Percentiles rank a stretch among this genome's conserved stretches.
Evolutionary conservation across 164 flowering plant genomes (phyloP).

Genomic region (Sedum album): DNA sequence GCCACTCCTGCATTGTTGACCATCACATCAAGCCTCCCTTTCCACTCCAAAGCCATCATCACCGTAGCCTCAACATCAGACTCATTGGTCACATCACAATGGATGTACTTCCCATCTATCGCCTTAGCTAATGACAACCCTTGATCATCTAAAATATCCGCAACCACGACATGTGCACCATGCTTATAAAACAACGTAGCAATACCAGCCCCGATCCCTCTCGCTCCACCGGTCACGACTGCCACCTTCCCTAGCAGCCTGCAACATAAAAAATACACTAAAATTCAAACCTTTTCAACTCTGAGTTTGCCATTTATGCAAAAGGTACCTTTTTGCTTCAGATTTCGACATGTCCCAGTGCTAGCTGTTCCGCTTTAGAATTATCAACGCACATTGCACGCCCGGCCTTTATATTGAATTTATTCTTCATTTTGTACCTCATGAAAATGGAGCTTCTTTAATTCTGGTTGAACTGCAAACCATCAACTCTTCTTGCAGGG

Average conservation of each 20-base stretch:
- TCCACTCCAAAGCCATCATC: conserved; percentile 39
- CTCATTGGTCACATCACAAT: conserved; percentile 67
- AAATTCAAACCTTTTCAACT: neutral
- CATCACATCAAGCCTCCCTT: conserved; percentile 69
- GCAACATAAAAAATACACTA: neutral
- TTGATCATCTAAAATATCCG: conserved; percentile 63
- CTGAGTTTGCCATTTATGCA: neutral
- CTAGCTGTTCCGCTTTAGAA: no score
- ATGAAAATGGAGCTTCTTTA: conserved; percentile 6
- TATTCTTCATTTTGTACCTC: neutral
- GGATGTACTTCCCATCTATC: conserved; percentile 53
- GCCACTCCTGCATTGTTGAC: conserved; percentile 77
- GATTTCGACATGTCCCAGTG: neutral
- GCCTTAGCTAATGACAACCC: conserved; percentile 40
- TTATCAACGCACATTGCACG: neutral
- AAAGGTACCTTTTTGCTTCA: neutral
- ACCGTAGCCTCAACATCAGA: conserved; percentile 50
- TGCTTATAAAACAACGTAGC: conserved; percentile 48
- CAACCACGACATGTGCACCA: conserved; percentile 70
- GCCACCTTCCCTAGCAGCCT: conserved; percentile 71
- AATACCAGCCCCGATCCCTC: conserved; percentile 78
- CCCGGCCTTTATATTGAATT: neutral
- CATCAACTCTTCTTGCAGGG: neutral
- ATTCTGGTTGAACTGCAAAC: neutral
- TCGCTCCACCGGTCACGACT: conserved; percentile 78